Conservation (phyloP, 306 rosid genomes). For the Canavalia ensiformis region DNA sequence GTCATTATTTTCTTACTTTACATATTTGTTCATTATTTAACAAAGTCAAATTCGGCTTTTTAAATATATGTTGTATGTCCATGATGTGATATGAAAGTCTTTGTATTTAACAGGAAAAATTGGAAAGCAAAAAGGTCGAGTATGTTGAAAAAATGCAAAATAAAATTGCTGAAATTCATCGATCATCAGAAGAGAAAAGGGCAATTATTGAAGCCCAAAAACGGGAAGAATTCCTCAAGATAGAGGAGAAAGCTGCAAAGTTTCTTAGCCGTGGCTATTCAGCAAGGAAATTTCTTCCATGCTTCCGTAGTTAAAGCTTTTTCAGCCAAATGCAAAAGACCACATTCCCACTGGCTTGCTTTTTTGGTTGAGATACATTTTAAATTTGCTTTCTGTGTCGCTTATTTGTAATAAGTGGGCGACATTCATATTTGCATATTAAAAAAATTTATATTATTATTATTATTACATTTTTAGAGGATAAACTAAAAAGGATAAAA, state of each 20-base stretch:
- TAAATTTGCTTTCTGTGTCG: not conserved
- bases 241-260: slow-evolving; percentile 76
- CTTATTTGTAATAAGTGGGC: slow-evolving; percentile 18
- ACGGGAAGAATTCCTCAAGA: slow-evolving; percentile 67
- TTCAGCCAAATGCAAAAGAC: not conserved
- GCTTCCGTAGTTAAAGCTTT: slow-evolving; percentile 48
- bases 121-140: slow-evolving; percentile 78
- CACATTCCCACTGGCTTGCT: slow-evolving; percentile 5
- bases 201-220: slow-evolving; percentile 72
- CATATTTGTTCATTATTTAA: no score
- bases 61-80: not conserved
- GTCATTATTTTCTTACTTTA: no score
- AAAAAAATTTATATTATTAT: not conserved
- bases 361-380: not conserved
- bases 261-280: slow-evolving; percentile 73
- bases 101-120: slow-evolving; percentile 58
- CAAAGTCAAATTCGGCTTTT: no score
- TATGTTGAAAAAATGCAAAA: slow-evolving; percentile 74
- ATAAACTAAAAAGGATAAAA: not conserved
- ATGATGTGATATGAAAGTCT: not conserved
- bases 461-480: not conserved
- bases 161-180: slow-evolving; percentile 73
- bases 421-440: slow-evolving; percentile 24
- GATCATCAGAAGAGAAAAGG: slow-evolving; percentile 74
- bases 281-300: slow-evolving; percentile 68